A percentile compares a stretch with the other conserved stretches of the same genome.
phyloP scores from a whole-genome alignment of 2,329 filamentous ascomycete genomes.

The Paecilomyces niveus region DNA sequence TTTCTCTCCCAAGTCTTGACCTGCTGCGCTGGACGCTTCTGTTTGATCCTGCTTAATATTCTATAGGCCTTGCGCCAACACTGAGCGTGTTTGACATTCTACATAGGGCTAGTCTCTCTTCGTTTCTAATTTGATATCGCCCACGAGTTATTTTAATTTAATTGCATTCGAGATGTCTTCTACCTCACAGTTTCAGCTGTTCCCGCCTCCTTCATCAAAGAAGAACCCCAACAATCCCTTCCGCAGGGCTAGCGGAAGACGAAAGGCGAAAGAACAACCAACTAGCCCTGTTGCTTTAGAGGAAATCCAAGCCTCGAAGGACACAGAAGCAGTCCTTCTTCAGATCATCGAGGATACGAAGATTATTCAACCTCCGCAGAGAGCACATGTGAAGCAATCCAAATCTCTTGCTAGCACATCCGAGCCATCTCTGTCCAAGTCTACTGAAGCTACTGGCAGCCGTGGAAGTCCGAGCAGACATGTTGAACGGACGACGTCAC shows the following conservation, averaged over 20 bases:
- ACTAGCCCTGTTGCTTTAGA: constrained; percentile 21
- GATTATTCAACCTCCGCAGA: constrained; percentile 18
- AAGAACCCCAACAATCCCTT: constrained; percentile 27
- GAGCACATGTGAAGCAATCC: constrained; percentile 11
- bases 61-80: background rate
- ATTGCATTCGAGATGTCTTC: constrained; percentile 2
- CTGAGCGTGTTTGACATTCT: background rate
- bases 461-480: constrained; percentile 8
- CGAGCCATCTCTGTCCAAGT: constrained; percentile 8
- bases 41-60: background rate
- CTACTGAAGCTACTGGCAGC: constrained; percentile 3
- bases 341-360: constrained; percentile 32
- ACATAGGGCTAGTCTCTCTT: constrained; percentile 1
- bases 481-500: background rate
- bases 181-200: constrained; percentile 35
- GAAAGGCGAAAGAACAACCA: constrained; percentile 13
- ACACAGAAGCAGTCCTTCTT: constrained; percentile 31
- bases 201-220: constrained; percentile 27
- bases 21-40: background rate
- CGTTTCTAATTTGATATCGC: background rate
- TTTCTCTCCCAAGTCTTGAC: background rate
- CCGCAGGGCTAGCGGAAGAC: constrained; percentile 19
- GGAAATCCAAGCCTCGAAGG: constrained; percentile 17
- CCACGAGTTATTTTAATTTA: background rate
- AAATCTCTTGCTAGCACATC: constrained; percentile 10